phyloP scores from a whole-genome alignment of 352 stramenopile genomes.

The Blastocystis sp. region DNA sequence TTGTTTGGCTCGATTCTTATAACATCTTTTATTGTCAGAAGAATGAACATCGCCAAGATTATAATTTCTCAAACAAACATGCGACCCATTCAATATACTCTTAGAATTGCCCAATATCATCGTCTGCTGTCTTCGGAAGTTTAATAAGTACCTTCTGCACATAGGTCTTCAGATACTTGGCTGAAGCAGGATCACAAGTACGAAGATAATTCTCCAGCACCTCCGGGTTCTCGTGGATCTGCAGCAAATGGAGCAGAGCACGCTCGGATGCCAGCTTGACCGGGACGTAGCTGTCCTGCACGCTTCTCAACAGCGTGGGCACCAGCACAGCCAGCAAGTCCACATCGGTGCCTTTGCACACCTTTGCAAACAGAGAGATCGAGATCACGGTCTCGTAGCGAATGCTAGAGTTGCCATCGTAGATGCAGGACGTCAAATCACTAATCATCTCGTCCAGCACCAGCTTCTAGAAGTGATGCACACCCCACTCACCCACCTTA shows the following conservation, averaged over 20 bases:
- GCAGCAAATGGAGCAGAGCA: constrained; percentile 76
- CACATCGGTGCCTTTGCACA: constrained; percentile 38
- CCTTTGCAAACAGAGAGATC: constrained; percentile 18
- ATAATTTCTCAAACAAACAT: neutral
- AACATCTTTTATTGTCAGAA: constrained; percentile 40
- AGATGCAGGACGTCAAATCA: constrained; percentile 2
- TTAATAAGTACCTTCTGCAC: constrained; percentile 76
- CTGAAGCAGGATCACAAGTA: constrained; percentile 66
- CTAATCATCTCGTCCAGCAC: constrained; percentile 28
- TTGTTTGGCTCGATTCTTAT: constrained; percentile 30
- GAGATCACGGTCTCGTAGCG: constrained; percentile 45
- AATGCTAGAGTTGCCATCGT: constrained; percentile 44
- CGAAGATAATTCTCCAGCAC: constrained; percentile 73
- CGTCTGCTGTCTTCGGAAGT: constrained; percentile 64
- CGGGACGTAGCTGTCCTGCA: constrained; percentile 79
- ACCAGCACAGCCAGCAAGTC: constrained; percentile 66
- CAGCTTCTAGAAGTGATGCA: constrained; percentile 4
- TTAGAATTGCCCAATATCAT: constrained; percentile 48
- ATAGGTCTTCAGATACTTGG: constrained; percentile 79
- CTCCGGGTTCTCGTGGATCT: constrained; percentile 74
- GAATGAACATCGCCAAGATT: constrained; percentile 38
- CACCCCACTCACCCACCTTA: neutral
- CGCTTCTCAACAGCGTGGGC: constrained; percentile 73
- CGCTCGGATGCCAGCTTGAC: constrained; percentile 78
- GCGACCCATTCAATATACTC: neutral